phyloP scores from a whole-genome alignment of 2,329 filamentous ascomycete genomes.

The Aulographum hederae region DNA sequence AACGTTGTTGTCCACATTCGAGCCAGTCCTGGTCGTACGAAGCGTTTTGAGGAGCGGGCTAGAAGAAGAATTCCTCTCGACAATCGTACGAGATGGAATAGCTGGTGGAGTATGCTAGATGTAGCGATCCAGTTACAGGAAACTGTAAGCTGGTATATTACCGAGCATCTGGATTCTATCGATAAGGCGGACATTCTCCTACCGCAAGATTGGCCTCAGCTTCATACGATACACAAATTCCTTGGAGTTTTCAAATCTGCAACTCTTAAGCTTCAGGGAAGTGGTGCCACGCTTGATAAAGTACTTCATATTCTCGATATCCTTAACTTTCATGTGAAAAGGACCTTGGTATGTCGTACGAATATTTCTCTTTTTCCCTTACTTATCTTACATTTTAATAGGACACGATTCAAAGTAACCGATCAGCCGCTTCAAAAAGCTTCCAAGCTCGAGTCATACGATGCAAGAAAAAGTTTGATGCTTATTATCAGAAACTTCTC shows the following conservation, averaged over 20 bases:
- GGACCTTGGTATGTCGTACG: constrained; percentile 1
- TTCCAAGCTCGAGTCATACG: constrained; percentile 1
- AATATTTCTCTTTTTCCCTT: neutral
- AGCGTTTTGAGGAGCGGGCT: constrained; percentile 3
- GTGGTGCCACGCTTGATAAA: constrained; percentile 3
- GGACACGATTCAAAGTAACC: neutral
- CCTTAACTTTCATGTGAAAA: constrained; percentile 5
- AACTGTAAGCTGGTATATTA: constrained; percentile 1
- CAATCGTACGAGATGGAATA: constrained; percentile 7
- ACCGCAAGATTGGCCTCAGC: constrained; percentile 4
- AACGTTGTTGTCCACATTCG: constrained; percentile 5
- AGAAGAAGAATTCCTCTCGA: constrained; percentile 5
- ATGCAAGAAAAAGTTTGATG: constrained; percentile 1
- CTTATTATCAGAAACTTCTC: constrained; percentile 2
- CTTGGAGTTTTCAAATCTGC: constrained; percentile 5
- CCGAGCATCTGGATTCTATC: neutral
- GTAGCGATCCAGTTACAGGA: constrained; percentile 1
- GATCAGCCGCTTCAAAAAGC: constrained; percentile 1
- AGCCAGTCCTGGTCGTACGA: constrained; percentile 2
- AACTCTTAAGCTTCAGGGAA: constrained; percentile 4
- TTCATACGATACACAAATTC: constrained; percentile 5
- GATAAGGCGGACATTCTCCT: constrained; percentile 3
- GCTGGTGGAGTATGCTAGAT: constrained; percentile 5
- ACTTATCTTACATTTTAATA: constrained; percentile 2
- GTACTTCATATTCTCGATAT: constrained; percentile 4